A percentile compares a stretch with the other conserved stretches of the same genome.
Conservation (phyloP, 345 rosid species). For the Excoecaria cochinchinensis region DNA sequence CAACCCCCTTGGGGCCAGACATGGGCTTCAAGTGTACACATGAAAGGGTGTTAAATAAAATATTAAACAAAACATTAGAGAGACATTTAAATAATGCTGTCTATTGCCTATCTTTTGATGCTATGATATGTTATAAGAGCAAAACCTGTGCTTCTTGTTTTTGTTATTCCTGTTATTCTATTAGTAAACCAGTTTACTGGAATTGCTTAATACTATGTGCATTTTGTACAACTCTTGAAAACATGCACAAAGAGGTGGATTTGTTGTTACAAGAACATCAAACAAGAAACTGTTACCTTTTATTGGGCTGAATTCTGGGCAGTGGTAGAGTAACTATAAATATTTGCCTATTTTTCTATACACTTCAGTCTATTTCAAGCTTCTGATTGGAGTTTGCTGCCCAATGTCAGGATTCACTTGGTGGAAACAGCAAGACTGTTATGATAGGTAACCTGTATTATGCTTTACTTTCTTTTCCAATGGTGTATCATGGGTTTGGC, state of each 20-base stretch:
- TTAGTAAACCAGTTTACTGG: not conserved
- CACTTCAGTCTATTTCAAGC: not conserved
- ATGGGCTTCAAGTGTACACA: not conserved
- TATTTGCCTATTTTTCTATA: constrained; percentile 13
- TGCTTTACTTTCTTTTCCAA: not conserved
- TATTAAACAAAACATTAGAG: not conserved
- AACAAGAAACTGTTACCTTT: not conserved
- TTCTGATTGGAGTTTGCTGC: constrained; percentile 21
- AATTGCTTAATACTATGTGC: not conserved
- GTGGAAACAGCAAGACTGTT: constrained; percentile 97
- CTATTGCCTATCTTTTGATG: not conserved
- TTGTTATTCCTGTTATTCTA: not conserved
- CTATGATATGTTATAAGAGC: not conserved
- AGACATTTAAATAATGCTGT: not conserved
- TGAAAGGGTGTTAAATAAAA: not conserved
- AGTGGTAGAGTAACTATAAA: constrained; percentile 6
- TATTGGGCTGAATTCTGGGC: constrained; percentile 4
- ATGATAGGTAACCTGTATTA: constrained; percentile 71
- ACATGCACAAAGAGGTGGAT: not conserved
- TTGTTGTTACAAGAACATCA: not conserved
- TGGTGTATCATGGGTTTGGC: not conserved
- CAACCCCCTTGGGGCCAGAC: not conserved
- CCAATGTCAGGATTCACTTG: constrained; percentile 81
- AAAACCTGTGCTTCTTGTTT: not conserved
- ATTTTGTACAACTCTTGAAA: not conserved